Conservation (phyloP, 768 basidiomycete genomes). For the Daedaleopsis sinensis region DNA sequence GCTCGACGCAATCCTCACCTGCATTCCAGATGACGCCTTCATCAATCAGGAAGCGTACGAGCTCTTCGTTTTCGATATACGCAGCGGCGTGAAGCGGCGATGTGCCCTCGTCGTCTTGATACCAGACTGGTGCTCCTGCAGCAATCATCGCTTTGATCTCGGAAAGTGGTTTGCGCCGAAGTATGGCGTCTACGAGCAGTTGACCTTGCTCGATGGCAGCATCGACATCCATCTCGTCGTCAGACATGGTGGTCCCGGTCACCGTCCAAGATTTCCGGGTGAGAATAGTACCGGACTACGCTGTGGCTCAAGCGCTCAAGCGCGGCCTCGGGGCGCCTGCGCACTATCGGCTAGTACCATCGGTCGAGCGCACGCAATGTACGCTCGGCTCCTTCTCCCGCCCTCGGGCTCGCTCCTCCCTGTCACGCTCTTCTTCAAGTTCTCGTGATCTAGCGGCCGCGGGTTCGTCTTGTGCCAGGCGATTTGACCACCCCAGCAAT, state of each 20-base stretch:
- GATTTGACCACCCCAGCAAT: too few relatives aligned
- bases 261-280: too few relatives aligned
- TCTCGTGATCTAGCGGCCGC: too few relatives aligned
- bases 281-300: too few relatives aligned
- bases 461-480: too few relatives aligned
- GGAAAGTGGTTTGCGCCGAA: slow-evolving; percentile 48
- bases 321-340: too few relatives aligned
- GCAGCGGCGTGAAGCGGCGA: slow-evolving; percentile 88
- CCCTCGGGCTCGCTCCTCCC: too few relatives aligned
- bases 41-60: slow-evolving; percentile 71
- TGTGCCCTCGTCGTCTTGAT: slow-evolving; percentile 79
- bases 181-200: slow-evolving; percentile 59
- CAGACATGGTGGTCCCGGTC: background rate
- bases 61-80: slow-evolving; percentile 64
- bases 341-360: too few relatives aligned
- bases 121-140: slow-evolving; percentile 84
- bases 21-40: slow-evolving; percentile 92
- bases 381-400: too few relatives aligned
- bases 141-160: slow-evolving; percentile 54
- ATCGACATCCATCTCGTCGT: slow-evolving; percentile 25
- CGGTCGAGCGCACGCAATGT: too few relatives aligned
- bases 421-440: too few relatives aligned
- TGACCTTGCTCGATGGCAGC: slow-evolving; percentile 49
- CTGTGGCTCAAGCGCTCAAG: too few relatives aligned
- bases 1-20: slow-evolving; percentile 43